phyloP scores from a whole-genome alignment of 345 rosid species.

The Brassica incana region DNA sequence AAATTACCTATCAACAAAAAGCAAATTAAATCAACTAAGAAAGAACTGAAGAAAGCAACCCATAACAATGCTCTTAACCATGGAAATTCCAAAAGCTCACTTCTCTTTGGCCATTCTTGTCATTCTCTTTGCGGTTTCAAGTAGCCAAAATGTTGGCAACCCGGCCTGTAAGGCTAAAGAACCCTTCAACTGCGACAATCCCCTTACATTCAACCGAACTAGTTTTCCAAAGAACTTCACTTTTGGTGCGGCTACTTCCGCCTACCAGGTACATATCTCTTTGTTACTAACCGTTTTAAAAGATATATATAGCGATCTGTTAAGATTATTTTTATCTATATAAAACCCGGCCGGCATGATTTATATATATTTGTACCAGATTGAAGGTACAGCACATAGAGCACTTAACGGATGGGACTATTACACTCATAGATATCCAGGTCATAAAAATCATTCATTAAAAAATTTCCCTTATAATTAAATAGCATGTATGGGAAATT shows the following conservation, averaged over 20 bases:
- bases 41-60: neutral
- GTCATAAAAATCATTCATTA: neutral
- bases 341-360: neutral
- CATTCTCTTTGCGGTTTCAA: constrained; percentile 1
- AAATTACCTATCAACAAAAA: neutral
- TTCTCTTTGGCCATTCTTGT: neutral
- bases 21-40: neutral
- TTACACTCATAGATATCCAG: constrained; percentile 4
- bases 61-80: neutral
- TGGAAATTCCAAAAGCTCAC: neutral
- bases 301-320: neutral
- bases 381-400: constrained; percentile 11
- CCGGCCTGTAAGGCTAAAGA: neutral
- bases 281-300: neutral
- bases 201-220: neutral
- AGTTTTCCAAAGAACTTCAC: neutral
- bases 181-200: neutral
- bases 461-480: neutral
- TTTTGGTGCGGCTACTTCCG: constrained; percentile 1
- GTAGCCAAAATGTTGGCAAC: neutral
- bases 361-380: neutral
- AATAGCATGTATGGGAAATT: neutral
- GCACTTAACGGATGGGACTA: constrained; percentile 6
- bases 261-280: neutral
- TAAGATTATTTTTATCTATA: neutral